Percentiles rank a stretch among this genome's conserved stretches.
Evolutionary conservation across 225 moss, liverwort and hornwort genomes (phyloP).

Genomic region (Sphagnum tenellum): DNA sequence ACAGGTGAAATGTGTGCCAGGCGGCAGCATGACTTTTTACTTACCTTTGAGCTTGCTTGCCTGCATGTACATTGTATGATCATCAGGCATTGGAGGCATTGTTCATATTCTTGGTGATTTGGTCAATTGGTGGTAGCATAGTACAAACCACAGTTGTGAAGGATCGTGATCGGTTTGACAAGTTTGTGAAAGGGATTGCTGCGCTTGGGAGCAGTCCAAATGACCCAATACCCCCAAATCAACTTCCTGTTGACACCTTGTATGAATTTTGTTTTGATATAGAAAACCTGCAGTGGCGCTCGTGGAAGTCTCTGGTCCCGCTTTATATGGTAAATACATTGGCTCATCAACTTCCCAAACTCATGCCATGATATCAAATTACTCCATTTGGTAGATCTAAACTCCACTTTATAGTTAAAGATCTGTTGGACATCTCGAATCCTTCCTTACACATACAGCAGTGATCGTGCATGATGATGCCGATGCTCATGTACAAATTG

Average conservation of each 20-base stretch:
- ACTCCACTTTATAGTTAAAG: too few relatives aligned
- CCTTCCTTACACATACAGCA: too few relatives aligned
- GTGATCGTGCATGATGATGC: too few relatives aligned
- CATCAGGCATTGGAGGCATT: conserved; percentile 67
- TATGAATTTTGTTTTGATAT: conserved; percentile 69
- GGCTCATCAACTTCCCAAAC: too few relatives aligned
- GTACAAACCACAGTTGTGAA: conserved; percentile 46
- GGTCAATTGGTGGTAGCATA: conserved; percentile 74
- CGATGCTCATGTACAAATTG: too few relatives aligned
- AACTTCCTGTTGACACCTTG: conserved; percentile 57
- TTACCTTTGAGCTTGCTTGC: too few relatives aligned
- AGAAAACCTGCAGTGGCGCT: conserved; percentile 56
- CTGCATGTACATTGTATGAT: neutral
- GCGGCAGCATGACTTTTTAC: too few relatives aligned
- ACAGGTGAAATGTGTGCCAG: too few relatives aligned
- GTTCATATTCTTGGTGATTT: conserved; percentile 53
- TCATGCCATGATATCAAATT: too few relatives aligned
- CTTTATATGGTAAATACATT: conserved; percentile 28
- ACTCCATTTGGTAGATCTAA: too few relatives aligned
- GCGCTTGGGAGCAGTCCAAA: conserved; percentile 66
- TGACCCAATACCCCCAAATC: conserved; percentile 70
- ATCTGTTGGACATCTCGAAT: too few relatives aligned
- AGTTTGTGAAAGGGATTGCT: conserved; percentile 52
- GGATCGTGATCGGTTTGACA: conserved; percentile 60
- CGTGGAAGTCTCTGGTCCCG: conserved; percentile 70